Conservation (phyloP, 352 stramenopile species). For the Globisporangium abappressorium region DNA sequence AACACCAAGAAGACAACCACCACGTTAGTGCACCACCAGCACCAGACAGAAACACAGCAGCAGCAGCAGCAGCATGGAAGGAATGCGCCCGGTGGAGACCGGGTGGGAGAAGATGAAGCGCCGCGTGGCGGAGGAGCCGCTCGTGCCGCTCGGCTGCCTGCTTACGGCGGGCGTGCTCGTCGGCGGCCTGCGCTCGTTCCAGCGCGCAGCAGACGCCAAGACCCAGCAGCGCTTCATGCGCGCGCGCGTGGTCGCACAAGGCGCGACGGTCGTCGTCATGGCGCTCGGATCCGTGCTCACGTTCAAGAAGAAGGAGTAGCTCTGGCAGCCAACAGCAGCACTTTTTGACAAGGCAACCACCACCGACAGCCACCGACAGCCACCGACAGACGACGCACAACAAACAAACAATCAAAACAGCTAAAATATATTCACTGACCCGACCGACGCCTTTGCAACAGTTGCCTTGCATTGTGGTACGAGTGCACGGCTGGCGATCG, state of each 20-base stretch:
- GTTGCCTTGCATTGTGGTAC: background rate
- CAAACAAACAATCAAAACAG: background rate
- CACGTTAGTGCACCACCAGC: background rate
- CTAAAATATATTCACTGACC: background rate
- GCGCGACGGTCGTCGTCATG: constrained; percentile 64
- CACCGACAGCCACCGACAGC: background rate
- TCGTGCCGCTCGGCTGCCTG: constrained; percentile 70
- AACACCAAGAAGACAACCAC: background rate
- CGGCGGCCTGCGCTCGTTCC: constrained; percentile 66
- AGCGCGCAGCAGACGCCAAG: constrained; percentile 50
- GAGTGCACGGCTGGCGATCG: background rate
- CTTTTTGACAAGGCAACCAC: background rate
- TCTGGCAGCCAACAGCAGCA: background rate
- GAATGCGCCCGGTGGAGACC: constrained; percentile 49
- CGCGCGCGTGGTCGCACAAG: constrained; percentile 64
- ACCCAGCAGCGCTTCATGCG: constrained; percentile 87
- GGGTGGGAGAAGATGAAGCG: constrained; percentile 83
- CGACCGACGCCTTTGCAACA: background rate
- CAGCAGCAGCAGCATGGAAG: constrained; percentile 21
- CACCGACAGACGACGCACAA: background rate
- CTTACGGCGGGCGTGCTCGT: constrained; percentile 60
- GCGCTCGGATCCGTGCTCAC: constrained; percentile 68
- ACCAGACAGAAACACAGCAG: background rate
- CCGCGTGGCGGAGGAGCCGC: constrained; percentile 64
- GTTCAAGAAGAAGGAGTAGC: constrained; percentile 45